phyloP scores from a whole-genome alignment of 2,329 filamentous ascomycete species.

The Berkeleyomyces basicola region DNA sequence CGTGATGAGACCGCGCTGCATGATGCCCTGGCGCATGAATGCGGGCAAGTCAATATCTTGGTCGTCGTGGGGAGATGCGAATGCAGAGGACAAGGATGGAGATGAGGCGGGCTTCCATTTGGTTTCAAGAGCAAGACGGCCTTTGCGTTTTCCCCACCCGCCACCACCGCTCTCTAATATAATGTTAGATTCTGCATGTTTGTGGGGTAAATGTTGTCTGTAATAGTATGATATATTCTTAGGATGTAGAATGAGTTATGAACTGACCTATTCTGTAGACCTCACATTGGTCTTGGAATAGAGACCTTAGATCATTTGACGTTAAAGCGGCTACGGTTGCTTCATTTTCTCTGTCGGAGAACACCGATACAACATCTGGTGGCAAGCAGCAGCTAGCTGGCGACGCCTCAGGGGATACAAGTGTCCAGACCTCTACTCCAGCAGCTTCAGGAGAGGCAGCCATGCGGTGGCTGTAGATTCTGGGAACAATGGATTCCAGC shows the following conservation, averaged over 20 bases:
- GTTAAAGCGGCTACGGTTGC: background rate
- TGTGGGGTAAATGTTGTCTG: background rate
- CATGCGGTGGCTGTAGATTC: conserved; percentile 32
- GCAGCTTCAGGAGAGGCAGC: conserved; percentile 22
- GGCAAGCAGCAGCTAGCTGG: conserved; percentile 34
- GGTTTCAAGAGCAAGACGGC: conserved; percentile 63
- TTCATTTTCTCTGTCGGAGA: conserved; percentile 9
- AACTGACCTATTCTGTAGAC: conserved; percentile 30
- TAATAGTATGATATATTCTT: no score
- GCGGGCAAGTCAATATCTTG: conserved; percentile 21
- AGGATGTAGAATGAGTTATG: background rate
- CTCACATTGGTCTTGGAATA: conserved; percentile 19
- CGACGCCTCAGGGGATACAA: conserved; percentile 20
- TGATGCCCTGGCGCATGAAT: conserved; percentile 10
- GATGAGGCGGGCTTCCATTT: conserved; percentile 14
- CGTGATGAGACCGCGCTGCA: conserved; percentile 33
- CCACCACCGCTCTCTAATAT: conserved; percentile 57
- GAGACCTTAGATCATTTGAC: background rate
- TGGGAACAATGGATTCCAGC: conserved; percentile 47
- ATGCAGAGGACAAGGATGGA: conserved; percentile 14
- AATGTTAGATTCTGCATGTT: background rate
- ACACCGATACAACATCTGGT: conserved; percentile 16
- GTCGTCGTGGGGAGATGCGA: conserved; percentile 13
- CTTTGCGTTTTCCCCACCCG: conserved; percentile 69
- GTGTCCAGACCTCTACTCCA: conserved; percentile 55